Percentiles rank a stretch among this genome's conserved stretches.
These are phyloP conservation scores for Leptographium wingfieldii DNA, from an alignment of 2,329 filamentous ascomycete species.

Conservation along the genomic window DNA sequence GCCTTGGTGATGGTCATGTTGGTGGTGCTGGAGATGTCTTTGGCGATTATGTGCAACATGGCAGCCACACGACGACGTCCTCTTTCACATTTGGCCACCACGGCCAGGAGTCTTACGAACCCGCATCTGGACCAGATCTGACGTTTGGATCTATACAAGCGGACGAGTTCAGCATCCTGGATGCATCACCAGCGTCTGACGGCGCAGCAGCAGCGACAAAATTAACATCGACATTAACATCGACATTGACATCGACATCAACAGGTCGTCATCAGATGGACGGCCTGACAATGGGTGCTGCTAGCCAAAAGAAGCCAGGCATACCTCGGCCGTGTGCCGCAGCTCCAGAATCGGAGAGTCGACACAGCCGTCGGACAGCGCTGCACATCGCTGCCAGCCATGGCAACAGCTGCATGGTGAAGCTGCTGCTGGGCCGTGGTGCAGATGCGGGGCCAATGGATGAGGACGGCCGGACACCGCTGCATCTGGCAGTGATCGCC, in stretches of 20 bases:
- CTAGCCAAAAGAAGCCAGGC: no score
- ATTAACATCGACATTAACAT: no score
- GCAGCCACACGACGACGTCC: background rate
- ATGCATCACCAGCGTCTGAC: background rate
- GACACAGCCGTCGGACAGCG: background rate
- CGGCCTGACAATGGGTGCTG: background rate
- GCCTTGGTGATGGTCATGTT: background rate
- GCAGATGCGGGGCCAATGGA: background rate
- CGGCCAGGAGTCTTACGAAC: background rate
- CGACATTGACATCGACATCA: background rate
- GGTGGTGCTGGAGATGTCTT: background rate
- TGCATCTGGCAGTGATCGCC: background rate
- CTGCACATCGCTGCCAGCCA: background rate
- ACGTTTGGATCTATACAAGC: background rate
- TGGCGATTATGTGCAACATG: background rate
- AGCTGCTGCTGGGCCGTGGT: background rate
- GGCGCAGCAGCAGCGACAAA: background rate
- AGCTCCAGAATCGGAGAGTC: background rate
- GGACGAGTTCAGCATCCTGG: background rate
- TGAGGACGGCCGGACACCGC: background rate
- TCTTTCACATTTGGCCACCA: no score
- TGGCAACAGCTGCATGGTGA: background rate
- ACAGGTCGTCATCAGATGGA: background rate
- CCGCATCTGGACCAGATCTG: background rate
- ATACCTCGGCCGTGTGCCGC: background rate